These are phyloP conservation scores for Cucurbita maxima DNA, from an alignment of 306 rosid genomes.

Conservation along the genomic window DNA sequence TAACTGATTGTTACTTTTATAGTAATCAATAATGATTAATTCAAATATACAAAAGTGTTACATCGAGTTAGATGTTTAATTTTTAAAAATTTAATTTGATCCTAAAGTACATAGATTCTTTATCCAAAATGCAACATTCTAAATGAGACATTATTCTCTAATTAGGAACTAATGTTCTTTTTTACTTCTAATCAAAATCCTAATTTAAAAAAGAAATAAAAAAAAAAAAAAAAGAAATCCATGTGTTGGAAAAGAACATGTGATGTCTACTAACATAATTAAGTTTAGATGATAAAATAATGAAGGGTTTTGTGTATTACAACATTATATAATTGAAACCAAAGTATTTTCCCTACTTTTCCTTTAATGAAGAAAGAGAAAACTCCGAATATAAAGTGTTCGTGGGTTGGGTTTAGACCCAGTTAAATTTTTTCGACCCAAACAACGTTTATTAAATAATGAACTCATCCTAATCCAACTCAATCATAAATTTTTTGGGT, in stretches of 20 bases:
- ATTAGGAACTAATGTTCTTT: background rate
- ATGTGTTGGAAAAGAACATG: background rate
- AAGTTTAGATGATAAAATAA: slow-evolving; percentile 1
- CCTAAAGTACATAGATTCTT: background rate
- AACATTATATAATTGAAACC: background rate
- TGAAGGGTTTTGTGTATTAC: background rate
- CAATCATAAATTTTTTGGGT: too few relatives aligned
- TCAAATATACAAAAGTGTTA: too few relatives aligned
- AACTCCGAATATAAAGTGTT: too few relatives aligned
- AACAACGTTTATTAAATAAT: too few relatives aligned
- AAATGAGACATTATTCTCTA: background rate
- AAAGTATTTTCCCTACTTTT: background rate
- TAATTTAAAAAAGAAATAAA: background rate
- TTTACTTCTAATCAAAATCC: background rate
- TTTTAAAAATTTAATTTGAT: too few relatives aligned
- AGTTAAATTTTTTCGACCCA: too few relatives aligned
- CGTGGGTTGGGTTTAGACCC: too few relatives aligned
- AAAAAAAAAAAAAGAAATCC: background rate
- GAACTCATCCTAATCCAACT: too few relatives aligned
- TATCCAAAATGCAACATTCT: background rate
- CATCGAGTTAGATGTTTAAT: too few relatives aligned
- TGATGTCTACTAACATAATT: slow-evolving; percentile 1
- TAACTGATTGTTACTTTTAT: too few relatives aligned
- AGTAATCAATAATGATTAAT: too few relatives aligned
- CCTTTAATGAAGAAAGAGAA: background rate